A percentile compares a stretch with the other conserved stretches of the same genome.
phyloP scores from a whole-genome alignment of 202 grass and related monocot genomes.

The Brachypodium distachyon region DNA sequence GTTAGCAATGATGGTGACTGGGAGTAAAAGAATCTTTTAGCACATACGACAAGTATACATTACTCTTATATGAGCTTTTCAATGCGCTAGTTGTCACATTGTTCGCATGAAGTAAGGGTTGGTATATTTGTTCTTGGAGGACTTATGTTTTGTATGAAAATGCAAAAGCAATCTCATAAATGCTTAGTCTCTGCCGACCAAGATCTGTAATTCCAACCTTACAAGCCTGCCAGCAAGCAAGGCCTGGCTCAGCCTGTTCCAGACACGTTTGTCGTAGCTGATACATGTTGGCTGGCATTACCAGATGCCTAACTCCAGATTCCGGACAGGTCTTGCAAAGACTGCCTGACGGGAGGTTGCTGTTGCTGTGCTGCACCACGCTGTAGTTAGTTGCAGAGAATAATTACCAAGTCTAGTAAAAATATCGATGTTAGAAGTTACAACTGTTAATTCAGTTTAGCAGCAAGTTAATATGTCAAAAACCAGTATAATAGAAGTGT shows the following conservation, averaged over 20 bases:
- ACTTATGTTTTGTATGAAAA: not conserved
- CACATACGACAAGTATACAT: not conserved
- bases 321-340: not conserved
- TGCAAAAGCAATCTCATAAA: not conserved
- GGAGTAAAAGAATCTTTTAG: not conserved
- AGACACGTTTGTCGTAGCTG: not conserved
- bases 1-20: not conserved
- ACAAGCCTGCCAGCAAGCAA: slow-evolving; percentile 4
- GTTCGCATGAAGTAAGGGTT: not conserved
- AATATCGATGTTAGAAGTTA: not conserved
- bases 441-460: not conserved
- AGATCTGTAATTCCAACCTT: not conserved
- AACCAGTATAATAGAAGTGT: not conserved
- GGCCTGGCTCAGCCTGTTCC: not conserved
- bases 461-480: not conserved
- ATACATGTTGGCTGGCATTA: not conserved
- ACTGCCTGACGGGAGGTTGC: not conserved
- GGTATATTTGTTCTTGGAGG: not conserved
- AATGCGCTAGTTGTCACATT: not conserved
- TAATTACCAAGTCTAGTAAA: not conserved
- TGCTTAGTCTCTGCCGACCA: not conserved
- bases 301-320: not conserved
- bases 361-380: not conserved
- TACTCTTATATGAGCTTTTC: slow-evolving; percentile 1
- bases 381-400: slow-evolving; percentile 1